Evolutionary conservation across 2,329 filamentous ascomycete genomes (phyloP), one percentile per base, ranked within the genome.

Genomic region (Trichoderma sp.): DNA sequence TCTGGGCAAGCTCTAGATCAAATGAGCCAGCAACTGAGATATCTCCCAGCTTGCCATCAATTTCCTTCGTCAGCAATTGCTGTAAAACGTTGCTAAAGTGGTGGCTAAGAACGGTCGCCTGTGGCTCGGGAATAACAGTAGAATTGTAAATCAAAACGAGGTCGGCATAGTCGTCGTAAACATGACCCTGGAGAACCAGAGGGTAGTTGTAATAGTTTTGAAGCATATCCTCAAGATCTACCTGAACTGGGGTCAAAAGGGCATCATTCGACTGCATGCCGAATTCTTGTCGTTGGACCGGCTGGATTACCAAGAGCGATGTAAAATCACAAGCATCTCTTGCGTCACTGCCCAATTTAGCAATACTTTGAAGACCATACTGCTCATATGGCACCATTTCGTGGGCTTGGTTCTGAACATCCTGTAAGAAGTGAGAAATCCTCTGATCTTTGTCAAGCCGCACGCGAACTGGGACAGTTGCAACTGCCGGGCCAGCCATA

Each of bases 401-500:
- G 8, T 34, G 39, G 1, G 69, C 66, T 14, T 73, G 71, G 12
- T 6, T n/a, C 24, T 73, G 71, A 7, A 73, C 60, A 1, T 61
- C n/a, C 3, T 73, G 62, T 4, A 80, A 72, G 6, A 74, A 75
- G 2, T 76, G 43, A 6, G 65, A 32, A n/a, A 77, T 30, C 4
- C 32, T 68, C 3, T 65, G 66, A 8, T 65, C 51, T 18, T n/a
- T 58, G 3, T 73, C 36, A 2, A 78, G 24, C 0, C 47, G 51
- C 1, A 78, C 69, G 4, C 76, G 74, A 1, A 80, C 61, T 6
- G 80, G 80, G 0, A 81, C 73, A 3, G 78, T 80, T 12, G 77
- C 75, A 21, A 82, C 77, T 0, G 77, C 77, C 2, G 80, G 78
- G 3, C 78, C 80, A 4, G 74, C 69, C 9, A 81, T 76, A 0